phyloP scores from a whole-genome alignment of 257 asterid species.

The Solanum paucissectum region DNA sequence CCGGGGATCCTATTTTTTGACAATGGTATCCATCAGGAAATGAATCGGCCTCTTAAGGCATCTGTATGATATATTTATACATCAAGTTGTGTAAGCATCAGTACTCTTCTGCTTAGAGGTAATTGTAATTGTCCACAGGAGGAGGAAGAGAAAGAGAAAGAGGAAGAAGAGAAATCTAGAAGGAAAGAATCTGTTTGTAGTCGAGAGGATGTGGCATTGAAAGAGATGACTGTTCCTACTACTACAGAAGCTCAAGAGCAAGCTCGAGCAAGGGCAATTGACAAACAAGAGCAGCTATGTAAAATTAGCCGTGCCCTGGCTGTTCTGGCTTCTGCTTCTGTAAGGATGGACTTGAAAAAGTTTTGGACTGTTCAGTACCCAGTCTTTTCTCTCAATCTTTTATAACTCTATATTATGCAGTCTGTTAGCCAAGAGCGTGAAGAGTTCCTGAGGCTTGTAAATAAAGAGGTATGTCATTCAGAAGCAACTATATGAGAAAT shows the following conservation, averaged over 20 bases:
- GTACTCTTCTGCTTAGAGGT: neutral
- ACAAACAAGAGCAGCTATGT: slow-evolving; percentile 77
- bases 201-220: slow-evolving; percentile 59
- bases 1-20: neutral
- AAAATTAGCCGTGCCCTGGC: slow-evolving; percentile 83
- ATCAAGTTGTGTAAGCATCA: neutral
- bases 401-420: slow-evolving; percentile 24
- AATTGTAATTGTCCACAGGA: slow-evolving; percentile 34
- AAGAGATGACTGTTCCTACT: slow-evolving; percentile 48
- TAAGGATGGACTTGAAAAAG: slow-evolving; percentile 14
- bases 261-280: slow-evolving; percentile 70
- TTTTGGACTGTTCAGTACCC: neutral
- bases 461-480: slow-evolving; percentile 53
- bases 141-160: slow-evolving; percentile 54
- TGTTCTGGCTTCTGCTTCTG: slow-evolving; percentile 88
- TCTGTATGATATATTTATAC: neutral
- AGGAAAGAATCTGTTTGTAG: slow-evolving; percentile 30
- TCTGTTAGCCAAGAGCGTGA: slow-evolving; percentile 88
- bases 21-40: neutral
- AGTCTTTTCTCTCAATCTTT: slow-evolving; percentile 1
- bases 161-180: slow-evolving; percentile 40
- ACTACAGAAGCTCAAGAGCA: slow-evolving; percentile 64
- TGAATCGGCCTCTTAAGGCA: neutral
- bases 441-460: slow-evolving; percentile 79
- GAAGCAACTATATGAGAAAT: neutral